A percentile compares a stretch with the other conserved stretches of the same genome.
phyloP scores from a whole-genome alignment of 1,139 yeast genomes.

The Magnusiomyces clavatus region DNA sequence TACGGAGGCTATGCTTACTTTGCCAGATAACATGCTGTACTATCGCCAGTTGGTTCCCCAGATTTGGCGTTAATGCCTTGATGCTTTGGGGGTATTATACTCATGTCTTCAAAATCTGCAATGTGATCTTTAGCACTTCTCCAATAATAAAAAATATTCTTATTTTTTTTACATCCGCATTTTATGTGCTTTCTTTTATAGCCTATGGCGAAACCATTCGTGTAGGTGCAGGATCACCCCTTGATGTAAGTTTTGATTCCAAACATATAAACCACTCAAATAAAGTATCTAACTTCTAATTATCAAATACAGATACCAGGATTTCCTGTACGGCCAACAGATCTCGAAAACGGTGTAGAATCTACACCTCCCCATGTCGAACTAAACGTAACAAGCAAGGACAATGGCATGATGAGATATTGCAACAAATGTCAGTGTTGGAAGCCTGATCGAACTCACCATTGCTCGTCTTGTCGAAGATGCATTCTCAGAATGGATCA shows the following conservation, averaged over 20 bases:
- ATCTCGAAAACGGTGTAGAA: not conserved
- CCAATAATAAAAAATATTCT: conserved; percentile 5
- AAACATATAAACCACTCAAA: not conserved
- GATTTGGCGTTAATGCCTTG: conserved; percentile 43
- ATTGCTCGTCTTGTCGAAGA: conserved; percentile 33
- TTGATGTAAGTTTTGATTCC: conserved; percentile 25
- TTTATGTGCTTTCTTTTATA: conserved; percentile 27
- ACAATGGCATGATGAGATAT: conserved; percentile 45
- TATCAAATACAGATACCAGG: not conserved
- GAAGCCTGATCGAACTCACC: conserved; percentile 78
- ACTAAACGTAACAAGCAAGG: conserved; percentile 35
- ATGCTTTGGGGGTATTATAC: conserved; percentile 56
- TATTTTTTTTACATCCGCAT: conserved; percentile 23
- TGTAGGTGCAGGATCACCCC: conserved; percentile 47
- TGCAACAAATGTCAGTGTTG: conserved; percentile 72
- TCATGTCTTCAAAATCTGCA: conserved; percentile 27
- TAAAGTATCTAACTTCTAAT: not conserved
- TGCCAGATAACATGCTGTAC: conserved; percentile 35
- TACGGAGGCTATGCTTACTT: too few relatives aligned
- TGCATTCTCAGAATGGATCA: conserved; percentile 49
- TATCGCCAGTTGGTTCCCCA: conserved; percentile 51
- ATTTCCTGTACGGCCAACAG: not conserved
- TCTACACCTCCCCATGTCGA: conserved; percentile 32
- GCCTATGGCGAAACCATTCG: conserved; percentile 50
- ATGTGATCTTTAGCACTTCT: conserved; percentile 10